Evolutionary conservation across 805 yeast genomes (phyloP).

Genomic region (Nakazawaea wickerhamii): DNA sequence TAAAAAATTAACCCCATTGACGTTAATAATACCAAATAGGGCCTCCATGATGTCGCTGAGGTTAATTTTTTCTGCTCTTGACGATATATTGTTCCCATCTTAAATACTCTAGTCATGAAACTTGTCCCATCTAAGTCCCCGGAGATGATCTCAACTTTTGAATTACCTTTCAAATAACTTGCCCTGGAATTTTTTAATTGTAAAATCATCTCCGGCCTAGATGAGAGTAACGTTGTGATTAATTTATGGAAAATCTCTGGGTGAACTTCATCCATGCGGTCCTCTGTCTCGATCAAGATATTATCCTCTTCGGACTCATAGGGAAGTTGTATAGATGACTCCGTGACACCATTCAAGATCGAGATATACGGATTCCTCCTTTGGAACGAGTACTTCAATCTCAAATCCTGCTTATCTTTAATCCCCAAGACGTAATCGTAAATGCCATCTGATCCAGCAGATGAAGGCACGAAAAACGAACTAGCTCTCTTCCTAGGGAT

Average conservation of each 20-base stretch:
- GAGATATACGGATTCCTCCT: slow-evolving; percentile 7
- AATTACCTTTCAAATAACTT: background rate
- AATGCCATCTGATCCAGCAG: slow-evolving; percentile 4
- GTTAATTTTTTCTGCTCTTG: slow-evolving; percentile 32
- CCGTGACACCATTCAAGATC: background rate
- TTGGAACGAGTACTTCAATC: slow-evolving; percentile 7
- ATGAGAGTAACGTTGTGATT: background rate
- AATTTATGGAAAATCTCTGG: background rate
- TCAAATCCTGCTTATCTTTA: slow-evolving; percentile 5
- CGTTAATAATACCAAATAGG: slow-evolving; percentile 42
- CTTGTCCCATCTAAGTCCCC: background rate
- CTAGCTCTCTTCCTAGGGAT: slow-evolving; percentile 6
- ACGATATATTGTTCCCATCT: slow-evolving; percentile 33
- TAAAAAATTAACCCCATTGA: slow-evolving; percentile 44
- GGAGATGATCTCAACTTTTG: background rate
- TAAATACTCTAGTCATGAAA: slow-evolving; percentile 30
- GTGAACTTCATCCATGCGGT: slow-evolving; percentile 11
- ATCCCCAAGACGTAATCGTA: slow-evolving; percentile 9
- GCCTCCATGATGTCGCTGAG: slow-evolving; percentile 33
- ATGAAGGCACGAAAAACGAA: slow-evolving; percentile 3
- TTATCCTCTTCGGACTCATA: slow-evolving; percentile 5
- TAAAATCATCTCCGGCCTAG: slow-evolving; percentile 2
- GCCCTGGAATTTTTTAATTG: background rate
- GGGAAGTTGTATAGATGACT: background rate
- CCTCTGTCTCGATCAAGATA: slow-evolving; percentile 10